These are phyloP conservation scores for Trypanosoma cruzi DNA, from an alignment of 208 protist species.

Conservation along the genomic window DNA sequence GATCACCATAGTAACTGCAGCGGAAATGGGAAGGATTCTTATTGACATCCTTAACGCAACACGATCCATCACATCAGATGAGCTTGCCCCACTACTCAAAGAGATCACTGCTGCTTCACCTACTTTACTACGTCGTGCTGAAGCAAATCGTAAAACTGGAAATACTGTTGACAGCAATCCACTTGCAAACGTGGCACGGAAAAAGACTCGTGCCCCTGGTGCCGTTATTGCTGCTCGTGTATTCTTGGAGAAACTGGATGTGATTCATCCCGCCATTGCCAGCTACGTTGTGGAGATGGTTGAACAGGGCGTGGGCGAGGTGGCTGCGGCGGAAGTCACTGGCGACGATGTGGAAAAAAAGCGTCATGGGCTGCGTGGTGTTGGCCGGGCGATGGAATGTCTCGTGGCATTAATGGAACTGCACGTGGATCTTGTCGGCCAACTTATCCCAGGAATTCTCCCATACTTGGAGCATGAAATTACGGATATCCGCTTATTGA, in stretches of 20 bases:
- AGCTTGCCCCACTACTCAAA: slow-evolving; percentile 53
- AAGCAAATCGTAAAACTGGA: slow-evolving; percentile 1
- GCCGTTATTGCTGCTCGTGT: slow-evolving; percentile 56
- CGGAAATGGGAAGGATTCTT: slow-evolving; percentile 63
- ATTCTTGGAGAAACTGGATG: slow-evolving; percentile 44
- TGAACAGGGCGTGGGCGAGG: slow-evolving; percentile 38
- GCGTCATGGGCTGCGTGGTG: slow-evolving; percentile 19
- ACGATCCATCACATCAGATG: slow-evolving; percentile 39
- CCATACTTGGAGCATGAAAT: slow-evolving; percentile 47
- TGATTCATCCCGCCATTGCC: slow-evolving; percentile 51
- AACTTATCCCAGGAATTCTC: slow-evolving; percentile 40
- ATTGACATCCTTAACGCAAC: slow-evolving; percentile 51
- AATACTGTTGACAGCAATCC: slow-evolving; percentile 1
- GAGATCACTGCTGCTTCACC: slow-evolving; percentile 44
- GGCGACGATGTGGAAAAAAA: slow-evolving; percentile 17
- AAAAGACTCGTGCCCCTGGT: slow-evolving; percentile 18
- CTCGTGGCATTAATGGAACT: slow-evolving; percentile 55
- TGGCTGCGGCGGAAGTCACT: slow-evolving; percentile 29
- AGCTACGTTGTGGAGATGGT: slow-evolving; percentile 39
- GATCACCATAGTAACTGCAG: slow-evolving; percentile 35
- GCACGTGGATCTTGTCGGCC: slow-evolving; percentile 40
- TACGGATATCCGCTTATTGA: slow-evolving; percentile 52
- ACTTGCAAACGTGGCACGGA: neutral
- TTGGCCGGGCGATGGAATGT: slow-evolving; percentile 45
- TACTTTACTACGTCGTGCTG: slow-evolving; percentile 22